A percentile compares a stretch with the other conserved stretches of the same genome.
These are phyloP conservation scores for Collybia nuda DNA, from an alignment of 768 basidiomycete genomes.

Conservation along the genomic window DNA sequence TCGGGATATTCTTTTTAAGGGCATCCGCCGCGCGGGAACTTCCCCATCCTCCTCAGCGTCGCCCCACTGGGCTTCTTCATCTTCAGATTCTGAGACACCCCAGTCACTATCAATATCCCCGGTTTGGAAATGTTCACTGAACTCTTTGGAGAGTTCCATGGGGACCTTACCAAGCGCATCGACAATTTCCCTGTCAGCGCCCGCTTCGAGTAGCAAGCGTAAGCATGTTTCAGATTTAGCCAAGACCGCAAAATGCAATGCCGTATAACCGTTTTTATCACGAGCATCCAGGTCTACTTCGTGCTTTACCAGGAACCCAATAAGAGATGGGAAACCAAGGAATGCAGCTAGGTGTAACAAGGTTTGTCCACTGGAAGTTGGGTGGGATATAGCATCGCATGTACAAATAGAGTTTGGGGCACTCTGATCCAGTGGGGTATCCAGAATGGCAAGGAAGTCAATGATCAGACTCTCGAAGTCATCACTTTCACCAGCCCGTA, in stretches of 20 bases:
- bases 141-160: slow-evolving; percentile 51
- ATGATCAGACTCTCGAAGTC: slow-evolving; percentile 78
- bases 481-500: slow-evolving; percentile 51
- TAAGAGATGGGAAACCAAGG: slow-evolving; percentile 71
- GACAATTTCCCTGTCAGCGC: slow-evolving; percentile 79
- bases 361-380: slow-evolving; percentile 76
- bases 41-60: slow-evolving; percentile 71
- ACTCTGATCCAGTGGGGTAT: slow-evolving; percentile 52
- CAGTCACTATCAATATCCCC: slow-evolving; percentile 24
- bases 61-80: slow-evolving; percentile 63
- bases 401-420: slow-evolving; percentile 42
- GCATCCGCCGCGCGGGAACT: slow-evolving; percentile 29
- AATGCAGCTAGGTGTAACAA: slow-evolving; percentile 86
- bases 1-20: slow-evolving; percentile 30
- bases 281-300: slow-evolving; percentile 79
- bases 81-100: slow-evolving; percentile 23
- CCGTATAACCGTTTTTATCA: slow-evolving; percentile 89
- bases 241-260: slow-evolving; percentile 84
- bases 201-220: slow-evolving; percentile 67
- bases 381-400: slow-evolving; percentile 63
- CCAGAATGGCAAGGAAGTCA: slow-evolving; percentile 78
- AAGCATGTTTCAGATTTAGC: slow-evolving; percentile 63
- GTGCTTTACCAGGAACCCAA: slow-evolving; percentile 67
- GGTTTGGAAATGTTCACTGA: slow-evolving; percentile 31
- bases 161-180: slow-evolving; percentile 71